Conservation (phyloP, 2,329 filamentous ascomycete species). For the Paecilomyces variotii region DNA sequence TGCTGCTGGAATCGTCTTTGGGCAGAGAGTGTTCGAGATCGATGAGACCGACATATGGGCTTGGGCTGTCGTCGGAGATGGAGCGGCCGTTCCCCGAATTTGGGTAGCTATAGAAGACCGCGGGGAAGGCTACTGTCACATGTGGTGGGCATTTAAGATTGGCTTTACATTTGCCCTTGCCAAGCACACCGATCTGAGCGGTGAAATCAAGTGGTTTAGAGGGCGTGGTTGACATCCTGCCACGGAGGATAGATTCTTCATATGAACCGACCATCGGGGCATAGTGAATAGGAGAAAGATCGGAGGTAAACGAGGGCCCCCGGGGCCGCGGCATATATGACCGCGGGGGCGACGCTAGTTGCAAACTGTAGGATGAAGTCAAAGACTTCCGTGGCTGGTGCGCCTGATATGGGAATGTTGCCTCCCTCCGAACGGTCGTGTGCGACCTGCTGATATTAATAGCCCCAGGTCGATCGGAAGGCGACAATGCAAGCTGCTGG, state of each 20-base stretch:
- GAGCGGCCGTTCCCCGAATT: conserved; percentile 56
- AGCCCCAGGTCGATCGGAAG: conserved; percentile 23
- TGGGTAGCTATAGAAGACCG: conserved; percentile 91
- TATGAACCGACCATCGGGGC: conserved; percentile 97
- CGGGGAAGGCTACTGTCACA: conserved; percentile 82
- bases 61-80: conserved; percentile 74
- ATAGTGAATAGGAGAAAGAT: conserved; percentile 71
- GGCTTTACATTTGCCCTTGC: conserved; percentile 78
- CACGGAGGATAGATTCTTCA: conserved; percentile 89
- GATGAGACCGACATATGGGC: conserved; percentile 89
- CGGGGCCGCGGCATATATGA: conserved; percentile 34
- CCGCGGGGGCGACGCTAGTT: conserved; percentile 39
- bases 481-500: conserved; percentile 40
- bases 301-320: conserved; percentile 65
- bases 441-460: conserved; percentile 38
- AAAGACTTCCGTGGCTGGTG: conserved; percentile 72
- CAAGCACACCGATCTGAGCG: conserved; percentile 89
- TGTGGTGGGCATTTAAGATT: conserved; percentile 81
- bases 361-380: conserved; percentile 49
- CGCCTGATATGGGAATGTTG: conserved; percentile 60
- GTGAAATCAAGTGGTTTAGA: conserved; percentile 89
- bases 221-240: conserved; percentile 92
- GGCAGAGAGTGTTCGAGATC: conserved; percentile 77
- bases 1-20: conserved; percentile 32
- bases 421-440: conserved; percentile 49